Base-by-base conservation (phyloP, 345 rosid genomes). In the Hypericum perforatum region DNA sequence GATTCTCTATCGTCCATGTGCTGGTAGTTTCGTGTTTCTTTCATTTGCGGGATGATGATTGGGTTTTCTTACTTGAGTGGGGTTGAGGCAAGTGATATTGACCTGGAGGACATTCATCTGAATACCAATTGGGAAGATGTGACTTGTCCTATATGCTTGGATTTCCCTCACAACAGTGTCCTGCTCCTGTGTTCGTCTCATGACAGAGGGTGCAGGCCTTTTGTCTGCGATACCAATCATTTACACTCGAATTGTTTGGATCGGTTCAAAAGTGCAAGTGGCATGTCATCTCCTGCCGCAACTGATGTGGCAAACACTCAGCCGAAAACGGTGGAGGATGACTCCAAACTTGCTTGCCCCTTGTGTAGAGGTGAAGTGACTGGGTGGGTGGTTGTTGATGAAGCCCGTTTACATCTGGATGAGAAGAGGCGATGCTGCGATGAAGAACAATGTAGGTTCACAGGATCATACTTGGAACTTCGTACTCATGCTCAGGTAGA, bases 311-410 rank as follows among this genome's bases (percentile, higher is more conserved):
- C 58, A 45, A 60, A 64, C 32, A 49, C 70, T 12, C 71, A 60
- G 39, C 67, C 75, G 2, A 59, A 44, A 54, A 63, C 41, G 16
- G 69, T 63, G 9, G 90, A 82, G 57, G 78, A 65, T 44, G 66
- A 58, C 49, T 68, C 75, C 63, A 77, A 64, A 63, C 88, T 90
- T 0, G 72, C 76, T 46, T 92, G 96, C 54, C 98, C 98, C 48
- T 72, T 92, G 14, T 92, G 98, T 69, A 78, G 98, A 76, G 98
- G 98, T 43, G 81, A 82, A 70, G 96, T 88, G 54, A 78, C 78
- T 7, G 96, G 98, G 5, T 92, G 98, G 94, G 57, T 77, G 43
- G 76, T 77, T 56, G 76, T 82, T 6, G 83, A 88, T 39, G 76
- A 80, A 58, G 86, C 89, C 16, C 96, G 98, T 52, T 8, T 60